phyloP scores from a whole-genome alignment of 805 yeast genomes.

The Debaryomyces tyrocola region DNA sequence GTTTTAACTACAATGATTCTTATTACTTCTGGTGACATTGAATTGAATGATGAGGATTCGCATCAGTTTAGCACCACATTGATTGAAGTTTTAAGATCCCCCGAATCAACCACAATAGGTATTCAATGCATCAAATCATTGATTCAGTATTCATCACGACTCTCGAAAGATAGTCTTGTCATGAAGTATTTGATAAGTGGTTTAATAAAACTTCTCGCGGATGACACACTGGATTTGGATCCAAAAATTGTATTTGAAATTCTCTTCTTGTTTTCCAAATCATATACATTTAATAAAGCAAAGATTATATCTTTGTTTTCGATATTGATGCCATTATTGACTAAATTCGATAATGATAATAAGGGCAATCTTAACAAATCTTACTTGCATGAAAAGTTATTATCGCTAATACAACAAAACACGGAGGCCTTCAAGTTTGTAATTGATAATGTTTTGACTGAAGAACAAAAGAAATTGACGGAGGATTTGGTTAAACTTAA shows the following conservation, averaged over 20 bases:
- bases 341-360: conserved; percentile 23
- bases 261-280: conserved; percentile 44
- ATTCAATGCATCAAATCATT: conserved; percentile 63
- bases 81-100: conserved; percentile 19
- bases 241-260: conserved; percentile 47
- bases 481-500: conserved; percentile 42
- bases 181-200: conserved; percentile 48
- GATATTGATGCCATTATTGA: conserved; percentile 37
- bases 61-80: conserved; percentile 21
- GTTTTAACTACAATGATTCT: conserved; percentile 36
- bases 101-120: conserved; percentile 26
- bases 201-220: conserved; percentile 31
- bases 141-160: conserved; percentile 34
- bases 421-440: conserved; percentile 50
- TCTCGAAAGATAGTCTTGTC: conserved; percentile 30
- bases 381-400: conserved; percentile 48
- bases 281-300: conserved; percentile 22
- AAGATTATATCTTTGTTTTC: conserved; percentile 29
- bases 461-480: conserved; percentile 40
- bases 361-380: conserved; percentile 17
- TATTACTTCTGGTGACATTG: conserved; percentile 34
- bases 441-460: conserved; percentile 37
- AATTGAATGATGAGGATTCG: conserved; percentile 23
- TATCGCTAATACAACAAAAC: conserved; percentile 46
- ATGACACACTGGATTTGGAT: conserved; percentile 21